A percentile compares a stretch with the other conserved stretches of the same genome.
Conservation (phyloP, 2,329 filamentous ascomycete species). For the Thielaviopsis cerberus region DNA sequence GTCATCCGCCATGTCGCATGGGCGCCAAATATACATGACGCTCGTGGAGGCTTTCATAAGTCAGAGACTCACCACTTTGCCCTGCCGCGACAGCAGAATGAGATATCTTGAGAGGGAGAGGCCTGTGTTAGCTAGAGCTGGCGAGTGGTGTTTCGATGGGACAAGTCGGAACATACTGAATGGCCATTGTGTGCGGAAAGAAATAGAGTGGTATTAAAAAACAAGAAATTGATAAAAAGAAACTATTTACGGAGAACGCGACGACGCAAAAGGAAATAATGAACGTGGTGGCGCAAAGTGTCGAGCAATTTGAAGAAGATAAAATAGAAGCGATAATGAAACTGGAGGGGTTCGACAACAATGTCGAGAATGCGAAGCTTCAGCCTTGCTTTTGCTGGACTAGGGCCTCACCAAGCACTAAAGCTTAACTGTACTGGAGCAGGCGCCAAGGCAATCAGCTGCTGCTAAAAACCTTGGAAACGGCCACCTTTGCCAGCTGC, state of each 20-base stretch:
- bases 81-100: conserved; percentile 91
- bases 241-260: background rate
- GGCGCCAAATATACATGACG: background rate
- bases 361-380: background rate
- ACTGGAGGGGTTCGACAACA: background rate
- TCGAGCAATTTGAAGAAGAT: background rate
- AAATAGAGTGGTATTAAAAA: background rate
- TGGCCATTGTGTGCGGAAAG: conserved; percentile 22
- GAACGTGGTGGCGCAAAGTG: background rate
- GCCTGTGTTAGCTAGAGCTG: background rate
- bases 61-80: conserved; percentile 84
- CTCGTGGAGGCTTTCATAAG: background rate
- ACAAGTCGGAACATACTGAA: conserved; percentile 21
- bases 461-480: background rate
- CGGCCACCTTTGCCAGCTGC: background rate
- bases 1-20: background rate
- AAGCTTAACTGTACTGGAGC: too few relatives aligned
- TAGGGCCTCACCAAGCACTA: background rate
- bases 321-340: background rate
- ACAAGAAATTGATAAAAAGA: background rate
- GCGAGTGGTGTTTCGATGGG: background rate
- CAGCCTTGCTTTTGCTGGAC: background rate
- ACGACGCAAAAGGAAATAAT: background rate
- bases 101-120: conserved; percentile 58
- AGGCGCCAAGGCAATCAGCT: background rate